A percentile compares a stretch with the other conserved stretches of the same genome.
Evolutionary conservation across 2,329 filamentous ascomycete genomes (phyloP).

Genomic region (Fusarium euwallaceae): DNA sequence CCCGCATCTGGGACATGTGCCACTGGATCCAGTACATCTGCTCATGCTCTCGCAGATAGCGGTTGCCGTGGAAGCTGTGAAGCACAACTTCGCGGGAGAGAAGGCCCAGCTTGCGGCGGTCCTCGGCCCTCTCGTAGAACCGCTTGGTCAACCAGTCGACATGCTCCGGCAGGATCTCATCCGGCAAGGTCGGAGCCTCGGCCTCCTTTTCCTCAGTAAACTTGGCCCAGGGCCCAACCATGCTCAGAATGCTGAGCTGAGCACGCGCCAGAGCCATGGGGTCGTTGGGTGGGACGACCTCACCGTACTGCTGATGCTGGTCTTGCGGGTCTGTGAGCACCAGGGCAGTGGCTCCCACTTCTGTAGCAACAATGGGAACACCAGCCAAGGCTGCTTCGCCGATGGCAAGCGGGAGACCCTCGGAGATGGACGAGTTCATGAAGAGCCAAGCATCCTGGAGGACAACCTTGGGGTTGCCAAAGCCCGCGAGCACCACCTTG

Average conservation of each 20-base stretch:
- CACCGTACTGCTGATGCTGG: conserved; percentile 35
- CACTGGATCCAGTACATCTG: conserved; percentile 42
- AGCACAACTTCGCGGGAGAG: conserved; percentile 33
- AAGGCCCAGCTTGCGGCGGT: conserved; percentile 29
- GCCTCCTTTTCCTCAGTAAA: conserved; percentile 25
- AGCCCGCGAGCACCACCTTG: conserved; percentile 33
- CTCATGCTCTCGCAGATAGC: conserved; percentile 36
- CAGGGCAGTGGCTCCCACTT: conserved; percentile 35
- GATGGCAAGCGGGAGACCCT: conserved; percentile 36
- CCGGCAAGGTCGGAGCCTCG: conserved; percentile 12
- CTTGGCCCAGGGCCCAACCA: conserved; percentile 36
- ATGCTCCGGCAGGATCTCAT: conserved; percentile 28
- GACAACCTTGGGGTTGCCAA: conserved; percentile 35
- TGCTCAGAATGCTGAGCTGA: conserved; percentile 33
- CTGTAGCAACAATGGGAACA: conserved; percentile 37
- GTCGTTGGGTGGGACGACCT: conserved; percentile 37
- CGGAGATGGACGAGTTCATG: conserved; percentile 40
- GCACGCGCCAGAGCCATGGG: conserved; percentile 34
- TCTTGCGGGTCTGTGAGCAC: conserved; percentile 34
- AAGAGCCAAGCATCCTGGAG: conserved; percentile 40
- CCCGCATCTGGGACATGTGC: conserved; percentile 26
- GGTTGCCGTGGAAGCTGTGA: conserved; percentile 36
- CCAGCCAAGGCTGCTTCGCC: conserved; percentile 36
- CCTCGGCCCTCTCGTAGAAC: conserved; percentile 25
- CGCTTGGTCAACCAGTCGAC: conserved; percentile 31